phyloP scores from a whole-genome alignment of 345 rosid species.

The Salix brachista region DNA sequence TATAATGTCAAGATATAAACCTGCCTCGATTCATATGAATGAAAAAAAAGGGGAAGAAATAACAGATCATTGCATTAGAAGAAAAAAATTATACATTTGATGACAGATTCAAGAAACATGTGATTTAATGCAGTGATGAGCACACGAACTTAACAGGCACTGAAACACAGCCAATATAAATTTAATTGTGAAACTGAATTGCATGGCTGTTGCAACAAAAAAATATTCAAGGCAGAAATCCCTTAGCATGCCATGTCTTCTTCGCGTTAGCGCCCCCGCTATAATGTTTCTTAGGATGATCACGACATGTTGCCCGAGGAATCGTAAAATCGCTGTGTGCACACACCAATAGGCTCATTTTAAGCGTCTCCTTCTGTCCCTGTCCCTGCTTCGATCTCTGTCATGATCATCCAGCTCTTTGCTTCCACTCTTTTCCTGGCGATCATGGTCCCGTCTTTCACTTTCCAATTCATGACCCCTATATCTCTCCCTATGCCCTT shows the following conservation, averaged over 20 bases:
- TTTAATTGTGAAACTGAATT: neutral
- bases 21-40: neutral
- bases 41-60: too few species aligned
- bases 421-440: constrained; percentile 69
- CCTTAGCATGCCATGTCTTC: neutral
- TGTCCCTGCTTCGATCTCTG: constrained; percentile 60
- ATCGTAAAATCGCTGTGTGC: neutral
- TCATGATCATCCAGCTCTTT: constrained; percentile 40
- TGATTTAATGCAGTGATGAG: neutral
- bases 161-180: neutral
- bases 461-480: constrained; percentile 40
- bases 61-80: too few species aligned
- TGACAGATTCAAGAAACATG: neutral
- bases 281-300: neutral
- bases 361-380: constrained; percentile 65
- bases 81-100: neutral
- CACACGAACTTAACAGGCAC: neutral
- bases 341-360: constrained; percentile 16
- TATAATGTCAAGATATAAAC: too few species aligned
- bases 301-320: neutral
- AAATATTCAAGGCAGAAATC: neutral
- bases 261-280: neutral
- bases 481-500: constrained; percentile 46
- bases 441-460: constrained; percentile 51
- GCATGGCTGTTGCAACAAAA: neutral